Conservation (phyloP, 352 stramenopile genomes). For the Globisporangium barbulae region DNA sequence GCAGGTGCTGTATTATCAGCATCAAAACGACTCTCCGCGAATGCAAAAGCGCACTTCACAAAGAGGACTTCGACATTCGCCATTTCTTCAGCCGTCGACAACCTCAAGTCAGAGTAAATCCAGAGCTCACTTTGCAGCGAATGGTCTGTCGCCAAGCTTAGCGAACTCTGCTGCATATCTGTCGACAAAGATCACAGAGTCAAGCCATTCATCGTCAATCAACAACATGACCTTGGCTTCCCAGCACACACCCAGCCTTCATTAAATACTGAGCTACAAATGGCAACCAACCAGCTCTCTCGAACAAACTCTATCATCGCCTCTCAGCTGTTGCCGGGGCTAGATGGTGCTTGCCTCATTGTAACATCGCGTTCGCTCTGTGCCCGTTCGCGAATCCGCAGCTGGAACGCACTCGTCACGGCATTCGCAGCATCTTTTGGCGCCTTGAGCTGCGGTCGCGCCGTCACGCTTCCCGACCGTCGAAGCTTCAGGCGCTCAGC, state of each 20-base stretch:
- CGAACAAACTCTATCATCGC: neutral
- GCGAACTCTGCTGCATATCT: neutral
- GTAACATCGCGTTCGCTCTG: constrained; percentile 25
- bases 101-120: no score
- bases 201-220: neutral
- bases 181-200: neutral
- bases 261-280: constrained; percentile 2
- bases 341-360: constrained; percentile 3
- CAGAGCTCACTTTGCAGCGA: no score
- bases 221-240: neutral
- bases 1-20: no score
- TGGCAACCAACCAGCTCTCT: neutral
- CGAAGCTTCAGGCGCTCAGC: constrained; percentile 66
- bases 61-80: no score
- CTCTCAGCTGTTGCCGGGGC: neutral
- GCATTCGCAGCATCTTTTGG: constrained; percentile 2
- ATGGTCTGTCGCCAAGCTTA: neutral
- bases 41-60: no score
- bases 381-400: constrained; percentile 31
- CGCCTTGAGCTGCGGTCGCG: neutral
- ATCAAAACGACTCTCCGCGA: no score
- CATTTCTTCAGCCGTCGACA: no score
- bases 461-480: constrained; percentile 22
- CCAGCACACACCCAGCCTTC: neutral
- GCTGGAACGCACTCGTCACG: constrained; percentile 12